Percentiles rank a stretch among this genome's conserved stretches.
Evolutionary conservation across 1,139 yeast species (phyloP).

Genomic region (Suhomyces maxii): DNA sequence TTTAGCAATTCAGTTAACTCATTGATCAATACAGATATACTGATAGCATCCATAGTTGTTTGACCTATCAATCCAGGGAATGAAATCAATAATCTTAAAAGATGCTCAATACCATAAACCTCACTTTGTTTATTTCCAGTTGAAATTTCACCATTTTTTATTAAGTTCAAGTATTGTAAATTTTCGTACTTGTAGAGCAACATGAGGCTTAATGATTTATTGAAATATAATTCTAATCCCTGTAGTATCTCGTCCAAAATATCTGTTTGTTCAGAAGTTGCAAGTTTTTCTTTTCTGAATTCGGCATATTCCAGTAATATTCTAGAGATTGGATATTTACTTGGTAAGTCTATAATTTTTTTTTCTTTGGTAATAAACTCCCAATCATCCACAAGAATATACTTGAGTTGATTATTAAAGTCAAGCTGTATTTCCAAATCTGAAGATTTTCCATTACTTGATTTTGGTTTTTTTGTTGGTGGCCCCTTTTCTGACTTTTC

Average conservation of each 20-base stretch:
- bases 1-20: constrained; percentile 55
- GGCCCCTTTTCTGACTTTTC: constrained; percentile 9
- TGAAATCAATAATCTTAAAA: constrained; percentile 69
- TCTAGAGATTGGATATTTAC: constrained; percentile 48
- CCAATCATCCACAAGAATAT: constrained; percentile 88
- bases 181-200: constrained; percentile 83
- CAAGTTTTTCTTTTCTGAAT: constrained; percentile 23
- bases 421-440: constrained; percentile 11
- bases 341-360: constrained; percentile 64
- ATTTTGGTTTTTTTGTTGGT: constrained; percentile 15
- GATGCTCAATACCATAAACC: constrained; percentile 77
- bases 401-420: constrained; percentile 47
- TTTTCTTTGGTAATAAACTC: constrained; percentile 81
- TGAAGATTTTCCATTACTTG: background rate
- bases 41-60: constrained; percentile 78
- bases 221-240: constrained; percentile 78
- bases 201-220: constrained; percentile 68
- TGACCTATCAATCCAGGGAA: constrained; percentile 79
- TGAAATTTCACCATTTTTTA: constrained; percentile 31
- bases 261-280: constrained; percentile 38
- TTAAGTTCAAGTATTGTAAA: constrained; percentile 67
- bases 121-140: constrained; percentile 37
- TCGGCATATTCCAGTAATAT: constrained; percentile 51
- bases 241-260: constrained; percentile 64
- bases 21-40: constrained; percentile 50